A percentile compares a stretch with the other conserved stretches of the same genome.
Conservation (phyloP, 73 alveolate genomes). For the Stentor coeruleus region DNA sequence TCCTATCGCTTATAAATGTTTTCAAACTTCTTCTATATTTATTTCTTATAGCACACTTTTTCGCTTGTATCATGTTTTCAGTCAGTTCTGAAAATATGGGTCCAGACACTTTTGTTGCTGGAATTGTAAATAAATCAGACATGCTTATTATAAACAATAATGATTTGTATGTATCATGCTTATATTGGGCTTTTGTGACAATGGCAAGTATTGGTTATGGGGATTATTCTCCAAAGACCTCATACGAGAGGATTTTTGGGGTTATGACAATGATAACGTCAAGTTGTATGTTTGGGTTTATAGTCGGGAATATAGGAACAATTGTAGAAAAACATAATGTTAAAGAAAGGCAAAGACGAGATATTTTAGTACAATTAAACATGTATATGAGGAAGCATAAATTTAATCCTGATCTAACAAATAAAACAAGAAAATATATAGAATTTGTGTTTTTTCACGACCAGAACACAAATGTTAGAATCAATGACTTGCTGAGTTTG, state of each 20-base stretch:
- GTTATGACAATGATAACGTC: background rate
- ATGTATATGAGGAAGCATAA: background rate
- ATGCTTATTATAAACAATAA: too few relatives aligned
- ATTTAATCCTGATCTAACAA: background rate
- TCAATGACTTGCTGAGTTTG: background rate
- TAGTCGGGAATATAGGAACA: background rate
- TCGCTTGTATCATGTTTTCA: too few relatives aligned
- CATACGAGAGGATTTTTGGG: background rate
- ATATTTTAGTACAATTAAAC: background rate
- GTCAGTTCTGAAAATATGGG: too few relatives aligned
- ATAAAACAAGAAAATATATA: background rate
- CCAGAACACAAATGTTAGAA: background rate
- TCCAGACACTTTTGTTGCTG: too few relatives aligned
- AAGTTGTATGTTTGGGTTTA: background rate
- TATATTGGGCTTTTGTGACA: too few relatives aligned
- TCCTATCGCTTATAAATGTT: too few relatives aligned
- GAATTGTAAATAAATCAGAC: too few relatives aligned
- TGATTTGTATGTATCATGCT: too few relatives aligned
- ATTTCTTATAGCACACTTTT: too few relatives aligned
- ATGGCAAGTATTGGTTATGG: constrained; percentile 10
- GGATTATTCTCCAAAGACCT: background rate
- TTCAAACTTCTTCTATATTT: too few relatives aligned
- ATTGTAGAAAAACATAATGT: background rate
- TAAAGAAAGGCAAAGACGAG: background rate
- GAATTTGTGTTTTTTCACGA: background rate